Percentiles rank a stretch among this genome's conserved stretches.
These are phyloP conservation scores for Acephala macrosclerotiorum DNA, from an alignment of 2,329 filamentous ascomycete species.

Conservation along the genomic window DNA sequence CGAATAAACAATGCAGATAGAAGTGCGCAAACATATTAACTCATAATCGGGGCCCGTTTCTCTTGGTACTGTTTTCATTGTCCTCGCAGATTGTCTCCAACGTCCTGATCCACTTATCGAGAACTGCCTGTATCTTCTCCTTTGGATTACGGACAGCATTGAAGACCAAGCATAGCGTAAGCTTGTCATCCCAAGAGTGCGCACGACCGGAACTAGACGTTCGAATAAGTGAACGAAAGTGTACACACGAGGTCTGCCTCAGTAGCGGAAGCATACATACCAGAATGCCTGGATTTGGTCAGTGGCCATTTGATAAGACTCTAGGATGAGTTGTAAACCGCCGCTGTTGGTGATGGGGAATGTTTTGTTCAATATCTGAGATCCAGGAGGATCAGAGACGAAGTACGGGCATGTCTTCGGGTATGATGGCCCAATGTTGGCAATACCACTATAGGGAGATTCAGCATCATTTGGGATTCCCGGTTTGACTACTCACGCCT, in stretches of 20 bases:
- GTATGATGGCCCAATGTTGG: background rate
- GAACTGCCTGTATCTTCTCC: constrained; percentile 22
- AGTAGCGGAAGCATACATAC: background rate
- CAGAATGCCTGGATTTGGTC: constrained; percentile 24
- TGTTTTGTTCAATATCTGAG: constrained; percentile 12
- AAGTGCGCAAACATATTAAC: too few species aligned
- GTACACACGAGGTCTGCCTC: background rate
- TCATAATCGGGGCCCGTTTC: background rate
- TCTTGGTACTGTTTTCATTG: background rate
- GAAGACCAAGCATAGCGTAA: constrained; percentile 24
- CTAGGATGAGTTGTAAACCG: constrained; percentile 14
- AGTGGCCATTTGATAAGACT: constrained; percentile 23
- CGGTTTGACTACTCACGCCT: constrained; percentile 1
- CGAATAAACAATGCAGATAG: too few species aligned
- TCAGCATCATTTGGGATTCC: background rate
- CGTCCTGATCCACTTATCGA: constrained; percentile 17
- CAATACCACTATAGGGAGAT: background rate
- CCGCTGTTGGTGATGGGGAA: background rate
- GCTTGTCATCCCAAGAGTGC: constrained; percentile 25
- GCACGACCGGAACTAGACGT: constrained; percentile 20
- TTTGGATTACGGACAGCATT: constrained; percentile 21
- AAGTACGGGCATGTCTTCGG: constrained; percentile 23
- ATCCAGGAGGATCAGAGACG: constrained; percentile 25
- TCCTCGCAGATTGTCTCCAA: constrained; percentile 16
- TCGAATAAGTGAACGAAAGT: background rate